A percentile compares a stretch with the other conserved stretches of the same genome.
phyloP scores from a whole-genome alignment of 371 early-diverging fungal species.

The Batrachochytrium dendrobatidis region DNA sequence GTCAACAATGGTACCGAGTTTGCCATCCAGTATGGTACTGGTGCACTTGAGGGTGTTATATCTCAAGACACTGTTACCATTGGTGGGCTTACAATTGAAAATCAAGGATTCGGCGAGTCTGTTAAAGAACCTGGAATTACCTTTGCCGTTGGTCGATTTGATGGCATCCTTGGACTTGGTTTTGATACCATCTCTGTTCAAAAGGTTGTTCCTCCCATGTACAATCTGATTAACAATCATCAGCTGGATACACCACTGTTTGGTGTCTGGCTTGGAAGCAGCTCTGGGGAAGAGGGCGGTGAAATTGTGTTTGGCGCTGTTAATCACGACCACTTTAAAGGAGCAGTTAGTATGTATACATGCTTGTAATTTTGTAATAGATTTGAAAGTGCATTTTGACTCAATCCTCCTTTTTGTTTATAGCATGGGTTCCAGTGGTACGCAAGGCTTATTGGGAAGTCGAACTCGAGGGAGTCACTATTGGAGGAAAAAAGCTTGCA shows the following conservation, averaged over 20 bases:
- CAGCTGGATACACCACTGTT: slow-evolving; percentile 75
- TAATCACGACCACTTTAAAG: slow-evolving; percentile 61
- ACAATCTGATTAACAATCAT: slow-evolving; percentile 69
- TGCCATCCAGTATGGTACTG: slow-evolving; percentile 81
- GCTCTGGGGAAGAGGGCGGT: slow-evolving; percentile 56
- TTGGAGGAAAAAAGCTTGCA: slow-evolving; percentile 50
- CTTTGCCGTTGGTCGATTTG: slow-evolving; percentile 78
- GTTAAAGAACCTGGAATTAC: slow-evolving; percentile 81
- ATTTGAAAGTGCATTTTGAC: background rate
- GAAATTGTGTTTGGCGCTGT: slow-evolving; percentile 79
- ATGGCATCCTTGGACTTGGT: slow-evolving; percentile 83
- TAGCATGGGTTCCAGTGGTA: slow-evolving; percentile 67
- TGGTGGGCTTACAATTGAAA: slow-evolving; percentile 56
- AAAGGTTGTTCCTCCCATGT: slow-evolving; percentile 84
- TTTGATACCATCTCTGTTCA: slow-evolving; percentile 85
- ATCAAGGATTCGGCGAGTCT: slow-evolving; percentile 84
- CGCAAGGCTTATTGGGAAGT: slow-evolving; percentile 96
- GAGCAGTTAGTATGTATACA: slow-evolving; percentile 46
- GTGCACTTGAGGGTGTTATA: slow-evolving; percentile 85
- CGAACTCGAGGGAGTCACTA: slow-evolving; percentile 57
- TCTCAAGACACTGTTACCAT: slow-evolving; percentile 65
- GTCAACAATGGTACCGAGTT: slow-evolving; percentile 75
- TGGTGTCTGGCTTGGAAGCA: slow-evolving; percentile 65
- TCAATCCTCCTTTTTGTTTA: background rate
- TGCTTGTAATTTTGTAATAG: background rate